These are phyloP conservation scores for Thymus quinquecostatus DNA, from an alignment of 257 asterid genomes.

Conservation along the genomic window DNA sequence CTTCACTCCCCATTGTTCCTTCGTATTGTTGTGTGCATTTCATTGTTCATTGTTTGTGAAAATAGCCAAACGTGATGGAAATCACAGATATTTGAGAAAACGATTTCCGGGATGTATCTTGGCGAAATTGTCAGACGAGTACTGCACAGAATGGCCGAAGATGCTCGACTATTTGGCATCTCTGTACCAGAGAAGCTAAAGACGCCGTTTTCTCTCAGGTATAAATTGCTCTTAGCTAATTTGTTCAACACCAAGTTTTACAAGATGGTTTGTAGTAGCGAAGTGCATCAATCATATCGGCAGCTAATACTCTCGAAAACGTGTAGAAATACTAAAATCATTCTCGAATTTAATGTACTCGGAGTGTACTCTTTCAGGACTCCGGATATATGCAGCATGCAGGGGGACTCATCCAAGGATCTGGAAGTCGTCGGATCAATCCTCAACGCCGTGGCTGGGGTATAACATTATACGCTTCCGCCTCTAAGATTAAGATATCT, in stretches of 20 bases:
- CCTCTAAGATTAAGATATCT: neutral
- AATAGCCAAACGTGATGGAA: conserved; percentile 15
- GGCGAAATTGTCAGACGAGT: conserved; percentile 83
- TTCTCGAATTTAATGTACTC: conserved; percentile 15
- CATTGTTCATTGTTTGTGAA: neutral
- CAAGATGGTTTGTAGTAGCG: neutral
- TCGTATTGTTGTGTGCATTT: neutral
- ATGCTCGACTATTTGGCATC: conserved; percentile 57
- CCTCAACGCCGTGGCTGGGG: conserved; percentile 62
- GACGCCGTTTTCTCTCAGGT: conserved; percentile 66
- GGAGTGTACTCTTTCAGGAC: conserved; percentile 52
- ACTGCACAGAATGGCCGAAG: conserved; percentile 62
- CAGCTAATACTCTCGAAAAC: neutral
- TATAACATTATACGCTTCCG: conserved; percentile 19
- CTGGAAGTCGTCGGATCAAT: conserved; percentile 65
- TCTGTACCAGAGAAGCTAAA: conserved; percentile 54
- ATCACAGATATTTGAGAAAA: conserved; percentile 73
- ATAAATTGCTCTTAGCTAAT: neutral
- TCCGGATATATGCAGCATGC: conserved; percentile 75
- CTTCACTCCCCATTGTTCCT: neutral
- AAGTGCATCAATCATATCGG: neutral
- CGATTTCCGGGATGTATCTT: conserved; percentile 84
- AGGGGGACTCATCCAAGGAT: conserved; percentile 69
- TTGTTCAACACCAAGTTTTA: neutral
- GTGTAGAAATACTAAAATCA: neutral